Evolutionary conservation across 2,329 filamentous ascomycete species (phyloP), one percentile per base, ranked within the genome.

Genomic region (Aschersonia sp.): DNA sequence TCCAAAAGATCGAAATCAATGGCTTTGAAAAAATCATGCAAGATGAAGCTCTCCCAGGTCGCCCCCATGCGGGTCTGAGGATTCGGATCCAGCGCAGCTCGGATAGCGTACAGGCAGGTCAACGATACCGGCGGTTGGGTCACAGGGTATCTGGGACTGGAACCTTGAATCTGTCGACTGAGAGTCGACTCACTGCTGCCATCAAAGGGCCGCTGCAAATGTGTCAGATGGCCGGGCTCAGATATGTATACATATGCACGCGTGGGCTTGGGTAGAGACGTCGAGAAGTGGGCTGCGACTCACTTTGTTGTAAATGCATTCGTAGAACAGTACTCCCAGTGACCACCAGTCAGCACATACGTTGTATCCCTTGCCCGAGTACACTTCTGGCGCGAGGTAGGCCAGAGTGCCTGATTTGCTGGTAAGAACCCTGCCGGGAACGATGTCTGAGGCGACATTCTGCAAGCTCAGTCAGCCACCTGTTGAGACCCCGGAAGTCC

Each of bases 261-360:
- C 35, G 12, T 37, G 35, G 35, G 8, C 8, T 37, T 37, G 35
- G 35, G 12, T 12, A 41, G 40, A 22, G 14, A 41, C 40, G 30
- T 42, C n/a, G 44, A n/a, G 43, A 42, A 40, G 35, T 37, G 29
- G 9, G 29, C 9, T 29, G 7, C 6, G 46, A 61, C 73, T 46
- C 66, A 88, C 87, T 82, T 94, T 97, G 69, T 94, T 95, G 70
- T 97, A 98, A 54, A 98, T 95, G 74, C 92, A 97, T 65, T 98
- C 92, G 65, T 95, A 98, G 64, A 97, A 97, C n/a, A 94, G 76
- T 43, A 98, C 92, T 45, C 92, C 92, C 29, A 98, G 68, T 5
- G 92, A 97, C 92, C 92, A 98, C 92, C 92, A 98, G 63, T 98
- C 92, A 41, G 92, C 89, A 56, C 92, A 86, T 44, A 81, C 80